Conservation (phyloP, 305 asterid genomes). For the Fraxinus paxiana region DNA sequence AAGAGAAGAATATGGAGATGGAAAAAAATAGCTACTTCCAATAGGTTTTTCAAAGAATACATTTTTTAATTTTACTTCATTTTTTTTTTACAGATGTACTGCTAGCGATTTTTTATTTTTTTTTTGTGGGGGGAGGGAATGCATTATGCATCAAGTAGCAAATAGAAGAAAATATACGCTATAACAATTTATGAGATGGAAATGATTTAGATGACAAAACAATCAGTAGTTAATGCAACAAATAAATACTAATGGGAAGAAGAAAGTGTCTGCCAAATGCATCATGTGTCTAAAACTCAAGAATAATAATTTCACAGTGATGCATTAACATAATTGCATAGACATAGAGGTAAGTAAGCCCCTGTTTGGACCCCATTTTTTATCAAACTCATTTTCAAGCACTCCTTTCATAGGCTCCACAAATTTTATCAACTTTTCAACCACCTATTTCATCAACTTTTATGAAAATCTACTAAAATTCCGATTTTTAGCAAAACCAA, state of each 20-base stretch:
- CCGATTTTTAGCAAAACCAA: not conserved
- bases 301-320: not conserved
- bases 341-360: not conserved
- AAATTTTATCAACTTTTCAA: too few relatives aligned
- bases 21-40: not conserved
- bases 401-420: too few relatives aligned
- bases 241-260: not conserved
- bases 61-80: not conserved
- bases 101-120: too few relatives aligned
- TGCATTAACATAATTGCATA: not conserved
- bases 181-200: not conserved
- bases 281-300: not conserved
- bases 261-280: not conserved
- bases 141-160: not conserved
- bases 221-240: not conserved
- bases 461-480: not conserved
- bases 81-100: not conserved
- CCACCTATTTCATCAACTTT: not conserved
- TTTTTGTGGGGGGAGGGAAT: not conserved
- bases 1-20: not conserved
- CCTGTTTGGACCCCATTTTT: not conserved
- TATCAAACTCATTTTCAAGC: not conserved
- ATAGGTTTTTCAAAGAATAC: not conserved
- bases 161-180: not conserved
- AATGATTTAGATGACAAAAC: not conserved